Base-by-base conservation (phyloP, 2,329 filamentous ascomycete genomes). In the Phyllosticta citrichinensis region DNA sequence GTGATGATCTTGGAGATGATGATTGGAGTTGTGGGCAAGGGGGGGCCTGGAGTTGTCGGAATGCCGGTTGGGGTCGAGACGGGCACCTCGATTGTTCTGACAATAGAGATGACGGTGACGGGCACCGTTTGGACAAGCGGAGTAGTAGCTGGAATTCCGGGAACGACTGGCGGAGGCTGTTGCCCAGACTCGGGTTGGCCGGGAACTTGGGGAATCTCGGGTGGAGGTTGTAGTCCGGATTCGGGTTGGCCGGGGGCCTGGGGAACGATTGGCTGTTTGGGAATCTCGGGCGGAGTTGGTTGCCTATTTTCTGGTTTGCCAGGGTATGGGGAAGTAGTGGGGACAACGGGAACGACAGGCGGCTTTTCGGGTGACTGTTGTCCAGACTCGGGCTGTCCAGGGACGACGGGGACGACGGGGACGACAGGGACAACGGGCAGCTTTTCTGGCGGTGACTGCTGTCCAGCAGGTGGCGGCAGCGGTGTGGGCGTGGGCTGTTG, bases 31-130 rank as follows among this genome's bases (percentile, higher is more conserved):
- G 64, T 69, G 62, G 68, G 69, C 24, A 62, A 64, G 2, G 69
- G 66, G 56, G 73, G 69, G n/a, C 70, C 69, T 40, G 64, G 62
- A 54, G 70, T 60, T 11, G 35, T 69, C n/a, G 69, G 66, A 19
- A 65, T 62, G 59, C 72, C 65, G 9, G 61, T 69, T 52, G 67
- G 68, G 67, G 74, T 72, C 51, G 70, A 75, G 54, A 68, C 69
- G 6, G 73, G 73, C 33, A 74, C 68, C n/a, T 66, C 69, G 52
- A 74, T 63, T 55, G 65, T 66, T 30, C 69, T 68, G 9, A 73
- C 71, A 67, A 74, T 75, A 17, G 72, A 75, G 65, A 79, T 75
- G 25, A 74, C 76, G 0, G 77, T 80, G 63, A 66, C 65, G 54
- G 59, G 70, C 17, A 55, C 55, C 3, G 55, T 56, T 27, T 51